Base-by-base conservation (phyloP, 2,329 filamentous ascomycete species). In the Fusarium goolgardi region DNA sequence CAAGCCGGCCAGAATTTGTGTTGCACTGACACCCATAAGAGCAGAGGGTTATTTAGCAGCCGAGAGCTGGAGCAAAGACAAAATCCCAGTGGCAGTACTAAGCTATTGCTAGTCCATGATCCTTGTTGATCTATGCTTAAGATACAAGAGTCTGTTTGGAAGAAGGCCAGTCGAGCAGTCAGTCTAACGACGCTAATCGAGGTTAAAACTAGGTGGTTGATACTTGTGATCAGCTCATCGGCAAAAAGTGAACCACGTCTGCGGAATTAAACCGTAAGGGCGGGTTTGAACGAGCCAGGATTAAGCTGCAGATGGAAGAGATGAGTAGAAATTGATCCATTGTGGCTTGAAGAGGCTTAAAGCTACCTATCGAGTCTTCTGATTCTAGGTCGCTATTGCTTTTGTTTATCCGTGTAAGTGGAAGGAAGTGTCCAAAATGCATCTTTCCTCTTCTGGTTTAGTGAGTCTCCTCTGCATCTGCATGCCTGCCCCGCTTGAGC, bases 311-410 rank as follows among this genome's bases (percentile, higher is more conserved):
- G 57, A 60, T 56, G 70, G 65, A 61, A 46, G 60, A 59, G 56
- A 63, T 60, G 51, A 55, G 50, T 59, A 59, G 43, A 20, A 47
- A 31, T 29, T 63, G 58, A 49, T 55, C 53, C 46, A 49, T 64
- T 59, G 65, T 65, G 65, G 67, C 67, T 72, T 71, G 52, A 31
- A 20, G 35, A 51, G 43, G 53, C 53, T 56, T 61, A 51, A 63
- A 56, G 45, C 67, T 50, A 23, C 23, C 23, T 23, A 71, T 60
- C 40, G 52, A 65, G 51, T 51, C 40, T 52, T 47, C 34, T 64
- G 41, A 43, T 52, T 47, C 34, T 64, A 39, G 62, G 37, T 51
- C 55, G 18, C 25, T 50, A 11, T 31, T 55, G 43, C 34, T 11
- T 29, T 34, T 55, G 43, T 23, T 11, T 29, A 21, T 60, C 29